Evolutionary conservation across 2,329 filamentous ascomycete species (phyloP).

Genomic region (Phoma sp.): DNA sequence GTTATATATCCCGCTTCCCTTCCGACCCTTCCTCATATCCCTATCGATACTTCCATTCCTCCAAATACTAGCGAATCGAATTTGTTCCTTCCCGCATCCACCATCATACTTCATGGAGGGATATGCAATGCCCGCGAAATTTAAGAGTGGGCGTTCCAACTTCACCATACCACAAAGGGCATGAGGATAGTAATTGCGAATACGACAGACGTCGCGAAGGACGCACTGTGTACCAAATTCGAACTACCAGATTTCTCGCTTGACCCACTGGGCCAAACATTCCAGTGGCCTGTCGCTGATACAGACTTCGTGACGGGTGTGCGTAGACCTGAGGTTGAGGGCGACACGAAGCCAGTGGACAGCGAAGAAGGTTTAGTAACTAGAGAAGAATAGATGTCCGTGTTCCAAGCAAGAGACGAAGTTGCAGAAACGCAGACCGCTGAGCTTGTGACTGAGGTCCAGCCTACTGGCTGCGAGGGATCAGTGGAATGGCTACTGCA

Average conservation of each 20-base stretch:
- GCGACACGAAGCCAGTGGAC: not conserved
- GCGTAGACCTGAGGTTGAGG: not conserved
- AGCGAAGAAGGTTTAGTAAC: not conserved
- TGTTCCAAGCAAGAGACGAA: too few relatives aligned
- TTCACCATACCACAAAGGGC: not conserved
- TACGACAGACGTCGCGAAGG: not conserved
- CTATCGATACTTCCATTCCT: not conserved
- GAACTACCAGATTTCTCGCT: not conserved
- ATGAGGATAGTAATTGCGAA: not conserved
- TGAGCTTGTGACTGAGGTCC: too few relatives aligned
- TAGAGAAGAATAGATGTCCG: not conserved
- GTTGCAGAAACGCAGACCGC: too few relatives aligned
- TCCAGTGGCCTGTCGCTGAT: not conserved
- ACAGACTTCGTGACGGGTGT: conserved; percentile 1
- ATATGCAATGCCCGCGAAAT: not conserved
- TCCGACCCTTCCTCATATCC: not conserved
- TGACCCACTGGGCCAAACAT: not conserved
- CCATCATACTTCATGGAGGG: not conserved
- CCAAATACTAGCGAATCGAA: not conserved
- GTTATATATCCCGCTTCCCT: not conserved
- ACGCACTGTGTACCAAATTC: not conserved
- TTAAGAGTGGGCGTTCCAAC: not conserved
- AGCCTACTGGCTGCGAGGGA: too few relatives aligned
- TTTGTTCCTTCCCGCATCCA: not conserved
- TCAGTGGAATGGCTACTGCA: not conserved